A percentile compares a stretch with the other conserved stretches of the same genome.
Evolutionary conservation across 495 filamentous ascomycete genomes (phyloP).

Genomic region (Tetracladium marchalianum): DNA sequence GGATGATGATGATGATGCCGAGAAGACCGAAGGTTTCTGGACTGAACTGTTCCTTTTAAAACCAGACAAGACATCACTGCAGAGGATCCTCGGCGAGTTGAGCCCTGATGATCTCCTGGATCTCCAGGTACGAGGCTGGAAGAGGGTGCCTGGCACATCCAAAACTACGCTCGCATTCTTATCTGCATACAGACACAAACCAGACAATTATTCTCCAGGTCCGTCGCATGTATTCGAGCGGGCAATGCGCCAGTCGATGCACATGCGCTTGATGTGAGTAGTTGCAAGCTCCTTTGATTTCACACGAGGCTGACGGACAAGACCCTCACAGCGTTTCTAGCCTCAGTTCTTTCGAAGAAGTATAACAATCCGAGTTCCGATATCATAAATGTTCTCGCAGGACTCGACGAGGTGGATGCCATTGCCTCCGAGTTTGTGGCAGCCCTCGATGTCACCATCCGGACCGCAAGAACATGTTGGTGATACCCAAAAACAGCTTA

Average conservation of each 20-base stretch:
- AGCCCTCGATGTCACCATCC: slow-evolving; percentile 69
- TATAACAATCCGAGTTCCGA: slow-evolving; percentile 96
- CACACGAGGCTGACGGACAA: slow-evolving; percentile 25
- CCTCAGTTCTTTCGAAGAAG: slow-evolving; percentile 69
- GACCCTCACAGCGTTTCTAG: slow-evolving; percentile 87
- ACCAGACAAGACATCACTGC: slow-evolving; percentile 60
- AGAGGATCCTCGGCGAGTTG: slow-evolving; percentile 53
- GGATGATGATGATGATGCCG: slow-evolving; percentile 47
- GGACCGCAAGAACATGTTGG: slow-evolving; percentile 64
- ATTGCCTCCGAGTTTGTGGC: slow-evolving; percentile 84
- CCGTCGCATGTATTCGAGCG: slow-evolving; percentile 57
- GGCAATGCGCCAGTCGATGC: slow-evolving; percentile 54
- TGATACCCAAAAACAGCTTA: slow-evolving; percentile 4
- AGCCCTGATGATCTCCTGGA: slow-evolving; percentile 66
- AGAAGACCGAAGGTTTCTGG: slow-evolving; percentile 88
- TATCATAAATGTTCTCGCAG: slow-evolving; percentile 81
- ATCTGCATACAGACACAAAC: slow-evolving; percentile 49
- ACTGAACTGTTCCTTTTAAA: slow-evolving; percentile 84
- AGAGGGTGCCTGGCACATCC: not conserved
- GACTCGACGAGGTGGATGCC: slow-evolving; percentile 75
- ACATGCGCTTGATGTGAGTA: slow-evolving; percentile 80
- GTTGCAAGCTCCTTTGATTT: slow-evolving; percentile 9
- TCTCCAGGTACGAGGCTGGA: slow-evolving; percentile 43
- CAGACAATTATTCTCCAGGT: slow-evolving; percentile 64
- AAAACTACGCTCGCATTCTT: not conserved